Evolutionary conservation across 148 eudicot genomes (phyloP).

Genomic region (Rhododendron simsii): DNA sequence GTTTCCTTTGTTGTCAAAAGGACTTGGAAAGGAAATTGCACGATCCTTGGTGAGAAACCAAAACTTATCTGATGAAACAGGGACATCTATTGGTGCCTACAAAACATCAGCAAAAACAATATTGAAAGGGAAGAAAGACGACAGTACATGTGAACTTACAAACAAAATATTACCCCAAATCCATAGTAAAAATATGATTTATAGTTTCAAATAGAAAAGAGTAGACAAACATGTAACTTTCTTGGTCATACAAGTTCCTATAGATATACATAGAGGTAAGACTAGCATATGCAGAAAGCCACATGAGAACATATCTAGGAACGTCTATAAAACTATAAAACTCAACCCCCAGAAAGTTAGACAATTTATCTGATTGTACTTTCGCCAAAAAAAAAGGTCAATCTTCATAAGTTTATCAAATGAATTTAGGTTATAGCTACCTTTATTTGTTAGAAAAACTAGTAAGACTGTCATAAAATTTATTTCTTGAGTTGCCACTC

Average conservation of each 20-base stretch:
- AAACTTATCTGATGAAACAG: slow-evolving; percentile 85
- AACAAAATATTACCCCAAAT: not conserved
- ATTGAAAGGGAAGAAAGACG: not conserved
- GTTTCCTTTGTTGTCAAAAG: slow-evolving; percentile 90
- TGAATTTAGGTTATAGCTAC: not conserved
- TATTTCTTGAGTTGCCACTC: not conserved
- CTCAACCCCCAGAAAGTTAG: not conserved
- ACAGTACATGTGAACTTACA: not conserved
- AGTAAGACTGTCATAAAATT: not conserved
- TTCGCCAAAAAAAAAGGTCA: not conserved
- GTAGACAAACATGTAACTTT: not conserved
- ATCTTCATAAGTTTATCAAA: not conserved
- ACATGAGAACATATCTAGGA: not conserved
- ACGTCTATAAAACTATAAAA: not conserved
- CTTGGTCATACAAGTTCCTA: too few species aligned
- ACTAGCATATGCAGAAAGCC: not conserved
- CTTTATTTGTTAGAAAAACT: not conserved
- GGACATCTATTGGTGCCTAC: slow-evolving; percentile 87
- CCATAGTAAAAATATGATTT: not conserved
- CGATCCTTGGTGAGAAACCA: slow-evolving; percentile 66
- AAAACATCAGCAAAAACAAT: slow-evolving; percentile 8
- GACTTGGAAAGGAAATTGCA: slow-evolving; percentile 76
- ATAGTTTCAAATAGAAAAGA: not conserved
- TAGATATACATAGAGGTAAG: not conserved
- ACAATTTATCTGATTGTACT: not conserved